phyloP scores from a whole-genome alignment of 768 basidiomycete genomes.

The Mycena epipterygia region DNA sequence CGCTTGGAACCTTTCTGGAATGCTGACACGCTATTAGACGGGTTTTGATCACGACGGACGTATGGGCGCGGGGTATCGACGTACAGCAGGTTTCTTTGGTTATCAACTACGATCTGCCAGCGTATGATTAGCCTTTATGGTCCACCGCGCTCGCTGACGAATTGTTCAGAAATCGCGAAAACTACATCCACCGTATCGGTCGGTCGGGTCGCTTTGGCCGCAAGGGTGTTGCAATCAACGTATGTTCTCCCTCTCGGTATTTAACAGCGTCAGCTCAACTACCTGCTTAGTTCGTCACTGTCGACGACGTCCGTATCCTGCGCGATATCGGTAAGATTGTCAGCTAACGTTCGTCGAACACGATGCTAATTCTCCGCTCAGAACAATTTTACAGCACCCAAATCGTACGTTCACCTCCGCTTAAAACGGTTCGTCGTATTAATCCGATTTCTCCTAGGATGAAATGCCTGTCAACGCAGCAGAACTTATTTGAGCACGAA shows the following conservation, averaged over 20 bases:
- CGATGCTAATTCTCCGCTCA: constrained; percentile 44
- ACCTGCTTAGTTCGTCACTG: constrained; percentile 82
- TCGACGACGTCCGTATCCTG: constrained; percentile 95
- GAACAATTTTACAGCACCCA: constrained; percentile 98
- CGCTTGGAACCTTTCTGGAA: constrained; percentile 15
- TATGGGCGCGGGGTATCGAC: constrained; percentile 98
- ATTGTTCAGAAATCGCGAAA: constrained; percentile 87
- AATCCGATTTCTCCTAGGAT: constrained; percentile 66
- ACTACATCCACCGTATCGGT: constrained; percentile 99
- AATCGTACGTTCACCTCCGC: constrained; percentile 68
- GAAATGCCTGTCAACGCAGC: constrained; percentile 99
- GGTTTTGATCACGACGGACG: constrained; percentile 95
- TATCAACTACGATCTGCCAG: constrained; percentile 96
- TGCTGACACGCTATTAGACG: constrained; percentile 65
- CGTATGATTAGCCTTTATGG: constrained; percentile 63
- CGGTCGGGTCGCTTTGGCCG: constrained; percentile 99
- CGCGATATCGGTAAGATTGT: constrained; percentile 89
- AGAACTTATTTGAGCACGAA: constrained; percentile 81
- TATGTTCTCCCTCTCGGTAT: constrained; percentile 53
- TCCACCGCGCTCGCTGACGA: constrained; percentile 25
- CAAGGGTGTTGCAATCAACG: constrained; percentile 99
- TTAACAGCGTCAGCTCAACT: constrained; percentile 34
- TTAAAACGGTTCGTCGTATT: constrained; percentile 35
- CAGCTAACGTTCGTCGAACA: constrained; percentile 22
- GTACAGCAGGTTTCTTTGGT: constrained; percentile 98